Evolutionary conservation across 75 land plant species (phyloP).

Genomic region (Azolla pinnata): DNA sequence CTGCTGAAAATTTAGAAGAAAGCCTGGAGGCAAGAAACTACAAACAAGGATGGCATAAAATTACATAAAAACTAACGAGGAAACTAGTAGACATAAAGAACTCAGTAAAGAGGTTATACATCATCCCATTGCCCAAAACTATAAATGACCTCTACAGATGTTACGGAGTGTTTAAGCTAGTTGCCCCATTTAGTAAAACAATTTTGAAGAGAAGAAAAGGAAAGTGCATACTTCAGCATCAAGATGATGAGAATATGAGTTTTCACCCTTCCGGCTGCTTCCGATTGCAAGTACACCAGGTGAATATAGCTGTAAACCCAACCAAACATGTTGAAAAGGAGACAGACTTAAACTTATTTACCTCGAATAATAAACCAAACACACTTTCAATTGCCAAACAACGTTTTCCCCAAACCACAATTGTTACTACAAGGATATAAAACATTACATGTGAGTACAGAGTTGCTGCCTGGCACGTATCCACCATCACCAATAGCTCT

Average conservation of each 20-base stretch:
- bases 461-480: conserved; percentile 99
- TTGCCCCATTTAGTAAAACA: background rate
- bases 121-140: background rate
- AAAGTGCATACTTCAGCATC: conserved; percentile 75
- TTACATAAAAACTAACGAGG: too few relatives aligned
- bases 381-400: too few relatives aligned
- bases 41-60: too few relatives aligned
- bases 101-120: background rate
- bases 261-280: conserved; percentile 95
- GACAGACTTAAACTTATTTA: too few relatives aligned
- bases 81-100: too few relatives aligned
- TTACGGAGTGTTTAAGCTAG: background rate
- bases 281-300: conserved; percentile 96
- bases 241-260: conserved; percentile 98
- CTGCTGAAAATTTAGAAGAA: too few relatives aligned
- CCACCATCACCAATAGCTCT: conserved; percentile 96
- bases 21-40: too few relatives aligned
- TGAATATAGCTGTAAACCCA: conserved; percentile 74
- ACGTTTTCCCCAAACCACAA: too few relatives aligned
- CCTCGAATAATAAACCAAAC: too few relatives aligned
- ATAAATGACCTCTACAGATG: background rate
- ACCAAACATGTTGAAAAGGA: too few relatives aligned
- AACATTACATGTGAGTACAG: conserved; percentile 71
- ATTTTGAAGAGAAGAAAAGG: background rate
- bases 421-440: too few relatives aligned